Evolutionary conservation across 176 grass and related monocot genomes (phyloP).

Genomic region (Secale cereale): DNA sequence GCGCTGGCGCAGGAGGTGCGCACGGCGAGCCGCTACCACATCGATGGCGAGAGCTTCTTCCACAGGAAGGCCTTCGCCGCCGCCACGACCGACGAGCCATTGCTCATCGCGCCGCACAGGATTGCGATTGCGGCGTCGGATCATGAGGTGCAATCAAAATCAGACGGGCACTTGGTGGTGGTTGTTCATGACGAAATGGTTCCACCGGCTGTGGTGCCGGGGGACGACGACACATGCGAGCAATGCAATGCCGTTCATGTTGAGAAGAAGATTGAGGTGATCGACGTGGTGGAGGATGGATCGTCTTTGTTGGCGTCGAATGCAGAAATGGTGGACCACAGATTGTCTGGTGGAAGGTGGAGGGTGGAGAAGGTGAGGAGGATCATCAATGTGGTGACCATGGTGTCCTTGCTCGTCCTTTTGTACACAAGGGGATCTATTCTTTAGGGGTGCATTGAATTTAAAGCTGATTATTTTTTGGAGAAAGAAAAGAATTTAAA

Average conservation of each 20-base stretch:
- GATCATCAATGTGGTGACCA: conserved; percentile 25
- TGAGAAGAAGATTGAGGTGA: background rate
- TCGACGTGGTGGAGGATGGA: background rate
- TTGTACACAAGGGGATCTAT: conserved; percentile 32
- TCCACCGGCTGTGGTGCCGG: conserved; percentile 21
- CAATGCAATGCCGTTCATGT: background rate
- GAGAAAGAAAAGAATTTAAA: background rate
- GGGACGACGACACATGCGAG: background rate
- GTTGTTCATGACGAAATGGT: conserved; percentile 12
- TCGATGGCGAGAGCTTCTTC: conserved; percentile 55
- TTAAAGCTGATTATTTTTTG: background rate
- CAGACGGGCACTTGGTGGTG: background rate
- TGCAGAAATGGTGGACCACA: background rate
- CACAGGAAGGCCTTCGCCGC: conserved; percentile 7
- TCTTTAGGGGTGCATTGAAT: background rate
- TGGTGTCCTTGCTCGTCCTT: conserved; percentile 29
- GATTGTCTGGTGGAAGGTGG: conserved; percentile 12
- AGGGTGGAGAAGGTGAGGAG: conserved; percentile 35
- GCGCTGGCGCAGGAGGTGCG: conserved; percentile 80
- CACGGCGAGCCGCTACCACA: conserved; percentile 52
- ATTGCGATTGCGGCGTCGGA: background rate
- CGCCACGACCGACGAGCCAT: background rate
- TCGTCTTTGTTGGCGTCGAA: background rate
- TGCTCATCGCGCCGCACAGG: background rate
- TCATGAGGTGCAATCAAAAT: background rate